These are phyloP conservation scores for Trichoderma sp. DNA, from an alignment of 2,329 filamentous ascomycete species.

Conservation along the genomic window DNA sequence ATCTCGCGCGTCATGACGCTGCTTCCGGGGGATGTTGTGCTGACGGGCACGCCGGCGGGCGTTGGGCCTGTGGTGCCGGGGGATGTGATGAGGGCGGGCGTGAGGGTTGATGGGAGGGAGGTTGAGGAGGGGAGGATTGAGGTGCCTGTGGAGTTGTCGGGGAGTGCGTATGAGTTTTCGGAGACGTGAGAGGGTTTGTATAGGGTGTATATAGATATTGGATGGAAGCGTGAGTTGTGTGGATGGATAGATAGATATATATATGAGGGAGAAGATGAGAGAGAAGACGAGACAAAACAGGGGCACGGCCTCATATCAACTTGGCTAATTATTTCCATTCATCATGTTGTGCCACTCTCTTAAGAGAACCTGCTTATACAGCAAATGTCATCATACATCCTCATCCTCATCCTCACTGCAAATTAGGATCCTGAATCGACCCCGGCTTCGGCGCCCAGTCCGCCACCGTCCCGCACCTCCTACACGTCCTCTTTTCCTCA, in stretches of 20 bases:
- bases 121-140: conserved; percentile 81
- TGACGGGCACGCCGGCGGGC: conserved; percentile 97
- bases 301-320: neutral
- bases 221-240: neutral
- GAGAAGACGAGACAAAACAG: neutral
- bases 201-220: neutral
- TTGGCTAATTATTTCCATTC: neutral
- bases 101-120: conserved; percentile 77
- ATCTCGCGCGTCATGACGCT: conserved; percentile 95
- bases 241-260: neutral
- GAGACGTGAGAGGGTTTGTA: conserved; percentile 54
- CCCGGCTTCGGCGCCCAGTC: conserved; percentile 64
- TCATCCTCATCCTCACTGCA: conserved; percentile 28
- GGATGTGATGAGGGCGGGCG: conserved; percentile 80
- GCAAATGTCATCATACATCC: neutral
- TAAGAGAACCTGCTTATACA: neutral
- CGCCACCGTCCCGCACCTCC: conserved; percentile 71
- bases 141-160: conserved; percentile 76
- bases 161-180: conserved; percentile 71
- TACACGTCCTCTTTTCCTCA: conserved; percentile 69
- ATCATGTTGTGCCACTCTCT: neutral
- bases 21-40: conserved; percentile 83
- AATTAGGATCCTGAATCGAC: conserved; percentile 58
- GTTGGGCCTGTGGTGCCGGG: conserved; percentile 83
- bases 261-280: neutral